Evolutionary conservation across 257 asterid species (phyloP).

Genomic region (Capsicum rhomboideum): DNA sequence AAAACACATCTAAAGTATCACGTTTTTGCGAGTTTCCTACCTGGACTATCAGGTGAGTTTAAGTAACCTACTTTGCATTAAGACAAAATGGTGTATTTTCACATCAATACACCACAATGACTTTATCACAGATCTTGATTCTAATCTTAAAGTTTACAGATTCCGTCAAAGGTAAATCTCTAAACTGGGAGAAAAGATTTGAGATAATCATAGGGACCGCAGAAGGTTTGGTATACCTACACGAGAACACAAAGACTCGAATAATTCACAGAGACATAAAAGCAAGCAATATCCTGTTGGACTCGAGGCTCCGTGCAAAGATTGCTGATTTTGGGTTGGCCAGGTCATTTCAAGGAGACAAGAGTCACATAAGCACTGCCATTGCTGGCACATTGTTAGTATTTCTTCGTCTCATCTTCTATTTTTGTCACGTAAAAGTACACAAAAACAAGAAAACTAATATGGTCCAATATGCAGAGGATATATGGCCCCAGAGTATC

Average conservation of each 20-base stretch:
- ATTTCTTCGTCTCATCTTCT: background rate
- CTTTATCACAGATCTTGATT: background rate
- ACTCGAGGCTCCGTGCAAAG: conserved; percentile 26
- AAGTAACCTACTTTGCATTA: too few species aligned
- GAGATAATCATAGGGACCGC: conserved; percentile 30
- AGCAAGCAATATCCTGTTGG: conserved; percentile 38
- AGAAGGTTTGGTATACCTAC: conserved; percentile 41
- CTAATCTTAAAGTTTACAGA: conserved; percentile 13
- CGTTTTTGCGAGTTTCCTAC: too few species aligned
- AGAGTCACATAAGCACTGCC: conserved; percentile 43
- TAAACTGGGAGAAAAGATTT: conserved; percentile 41
- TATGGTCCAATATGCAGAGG: conserved; percentile 13
- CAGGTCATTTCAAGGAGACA: conserved; percentile 38
- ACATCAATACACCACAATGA: background rate
- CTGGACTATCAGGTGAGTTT: too few species aligned
- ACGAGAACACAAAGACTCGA: conserved; percentile 23
- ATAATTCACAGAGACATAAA: conserved; percentile 40
- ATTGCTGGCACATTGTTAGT: conserved; percentile 43
- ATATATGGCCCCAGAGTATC: conserved; percentile 43
- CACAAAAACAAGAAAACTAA: background rate
- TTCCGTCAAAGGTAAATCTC: conserved; percentile 19
- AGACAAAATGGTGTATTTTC: too few species aligned
- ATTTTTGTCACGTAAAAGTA: background rate
- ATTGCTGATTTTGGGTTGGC: conserved; percentile 48
- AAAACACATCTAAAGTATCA: background rate